Evolutionary conservation across 2,329 filamentous ascomycete species (phyloP).

Genomic region (Meredithiella fracta): DNA sequence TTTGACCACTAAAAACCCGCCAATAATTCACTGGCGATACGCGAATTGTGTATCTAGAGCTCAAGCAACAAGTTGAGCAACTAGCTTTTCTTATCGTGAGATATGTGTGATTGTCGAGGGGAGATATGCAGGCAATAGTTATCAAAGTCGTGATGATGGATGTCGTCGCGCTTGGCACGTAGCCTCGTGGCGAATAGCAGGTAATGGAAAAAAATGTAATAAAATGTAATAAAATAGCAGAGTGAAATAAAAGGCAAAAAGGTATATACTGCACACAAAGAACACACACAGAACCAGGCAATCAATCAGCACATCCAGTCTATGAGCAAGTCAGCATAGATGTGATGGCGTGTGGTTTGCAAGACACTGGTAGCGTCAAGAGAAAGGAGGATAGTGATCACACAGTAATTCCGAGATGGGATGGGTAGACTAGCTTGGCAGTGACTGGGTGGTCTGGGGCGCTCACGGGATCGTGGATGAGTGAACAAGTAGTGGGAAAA

Average conservation of each 20-base stretch:
- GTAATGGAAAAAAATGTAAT: too few relatives aligned
- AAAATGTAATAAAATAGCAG: too few relatives aligned
- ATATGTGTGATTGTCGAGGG: neutral
- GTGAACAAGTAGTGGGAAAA: too few relatives aligned
- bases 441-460: neutral
- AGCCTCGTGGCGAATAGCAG: neutral
- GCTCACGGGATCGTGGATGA: neutral
- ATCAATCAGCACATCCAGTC: too few relatives aligned
- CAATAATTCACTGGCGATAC: neutral
- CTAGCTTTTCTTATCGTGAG: neutral
- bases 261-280: too few relatives aligned
- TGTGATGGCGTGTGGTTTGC: too few relatives aligned
- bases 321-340: too few relatives aligned
- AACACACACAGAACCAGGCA: too few relatives aligned
- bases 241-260: too few relatives aligned
- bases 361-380: too few relatives aligned
- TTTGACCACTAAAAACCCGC: neutral
- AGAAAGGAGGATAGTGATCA: neutral
- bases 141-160: neutral
- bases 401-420: neutral
- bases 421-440: neutral
- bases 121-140: neutral
- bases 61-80: too few relatives aligned
- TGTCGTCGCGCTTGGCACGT: neutral
- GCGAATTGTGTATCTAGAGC: too few relatives aligned